A percentile compares a stretch with the other conserved stretches of the same genome.
phyloP scores from a whole-genome alignment of 2,329 filamentous ascomycete species.

The Exophiala lecanii-corni region DNA sequence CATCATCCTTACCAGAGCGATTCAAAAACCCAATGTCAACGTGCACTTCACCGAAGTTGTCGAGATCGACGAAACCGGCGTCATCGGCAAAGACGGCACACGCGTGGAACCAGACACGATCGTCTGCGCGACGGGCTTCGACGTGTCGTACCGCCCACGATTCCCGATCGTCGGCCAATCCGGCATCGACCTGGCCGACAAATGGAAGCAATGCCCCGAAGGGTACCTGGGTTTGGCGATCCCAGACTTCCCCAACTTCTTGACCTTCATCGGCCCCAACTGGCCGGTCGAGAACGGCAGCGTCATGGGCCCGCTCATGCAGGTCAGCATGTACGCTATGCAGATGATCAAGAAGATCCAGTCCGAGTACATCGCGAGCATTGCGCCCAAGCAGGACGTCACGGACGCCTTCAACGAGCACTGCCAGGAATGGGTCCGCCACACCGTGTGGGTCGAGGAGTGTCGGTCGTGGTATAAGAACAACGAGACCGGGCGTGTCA shows the following conservation, averaged over 20 bases:
- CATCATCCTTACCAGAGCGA: conserved; percentile 30
- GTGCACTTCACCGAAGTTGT: conserved; percentile 47
- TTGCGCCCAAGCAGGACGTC: conserved; percentile 33
- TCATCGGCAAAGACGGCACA: conserved; percentile 33
- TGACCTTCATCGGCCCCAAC: conserved; percentile 28
- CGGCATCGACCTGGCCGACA: conserved; percentile 40
- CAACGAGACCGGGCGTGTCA: conserved; percentile 43
- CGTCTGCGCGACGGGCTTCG: conserved; percentile 41
- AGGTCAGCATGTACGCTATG: conserved; percentile 39
- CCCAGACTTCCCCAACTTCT: conserved; percentile 28
- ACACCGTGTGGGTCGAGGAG: conserved; percentile 46
- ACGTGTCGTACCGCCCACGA: conserved; percentile 37
- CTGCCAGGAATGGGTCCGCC: conserved; percentile 44
- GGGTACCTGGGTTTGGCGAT: conserved; percentile 29
- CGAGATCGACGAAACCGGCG: conserved; percentile 43
- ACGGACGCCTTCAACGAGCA: conserved; percentile 36
- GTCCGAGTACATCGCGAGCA: conserved; percentile 39
- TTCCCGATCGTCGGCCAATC: conserved; percentile 40
- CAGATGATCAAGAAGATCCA: conserved; percentile 38
- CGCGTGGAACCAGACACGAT: conserved; percentile 32
- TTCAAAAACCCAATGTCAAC: conserved; percentile 48
- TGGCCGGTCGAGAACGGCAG: conserved; percentile 44
- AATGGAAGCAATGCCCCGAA: conserved; percentile 36
- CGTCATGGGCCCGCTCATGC: conserved; percentile 41
- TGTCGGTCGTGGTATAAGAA: conserved; percentile 43